Conservation (phyloP, 306 rosid genomes). For the Ziziphus jujuba region DNA sequence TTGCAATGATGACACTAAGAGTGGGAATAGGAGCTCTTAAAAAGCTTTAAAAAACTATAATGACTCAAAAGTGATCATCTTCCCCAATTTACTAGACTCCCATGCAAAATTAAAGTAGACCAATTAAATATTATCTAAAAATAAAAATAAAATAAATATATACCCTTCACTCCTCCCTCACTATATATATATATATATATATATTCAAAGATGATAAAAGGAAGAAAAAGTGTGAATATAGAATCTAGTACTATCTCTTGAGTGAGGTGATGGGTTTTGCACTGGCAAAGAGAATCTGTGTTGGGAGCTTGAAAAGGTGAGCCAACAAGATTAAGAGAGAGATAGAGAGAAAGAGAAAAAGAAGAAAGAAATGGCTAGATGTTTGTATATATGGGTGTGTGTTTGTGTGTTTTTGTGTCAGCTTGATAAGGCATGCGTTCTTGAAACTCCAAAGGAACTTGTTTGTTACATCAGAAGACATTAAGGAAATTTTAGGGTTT, state of each 20-base stretch:
- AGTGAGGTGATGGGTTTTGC: conserved; percentile 71
- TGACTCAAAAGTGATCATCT: conserved; percentile 32
- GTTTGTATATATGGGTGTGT: neutral
- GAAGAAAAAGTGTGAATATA: conserved; percentile 55
- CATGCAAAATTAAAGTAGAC: conserved; percentile 45
- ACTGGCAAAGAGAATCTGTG: conserved; percentile 74
- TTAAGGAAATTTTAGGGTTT: conserved; percentile 7
- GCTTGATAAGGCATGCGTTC: conserved; percentile 58
- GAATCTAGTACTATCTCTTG: conserved; percentile 76
- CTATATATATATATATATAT: neutral
- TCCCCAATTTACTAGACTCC: conserved; percentile 31
- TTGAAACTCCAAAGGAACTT: conserved; percentile 46
- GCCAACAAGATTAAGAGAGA: conserved; percentile 40
- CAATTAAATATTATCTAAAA: neutral
- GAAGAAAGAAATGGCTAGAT: conserved; percentile 1
- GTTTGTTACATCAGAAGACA: conserved; percentile 13
- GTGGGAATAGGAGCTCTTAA: conserved; percentile 51
- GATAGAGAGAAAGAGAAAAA: conserved; percentile 20
- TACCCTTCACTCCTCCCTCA: neutral
- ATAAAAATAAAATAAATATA: neutral
- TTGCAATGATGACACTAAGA: conserved; percentile 59
- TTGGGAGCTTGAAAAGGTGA: conserved; percentile 80
- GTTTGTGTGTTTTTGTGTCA: conserved; percentile 41
- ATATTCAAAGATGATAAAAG: conserved; percentile 38
- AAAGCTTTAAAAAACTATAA: conserved; percentile 35